These are phyloP conservation scores for Colletotrichum aenigma DNA, from an alignment of 2,329 filamentous ascomycete species.

Conservation along the genomic window DNA sequence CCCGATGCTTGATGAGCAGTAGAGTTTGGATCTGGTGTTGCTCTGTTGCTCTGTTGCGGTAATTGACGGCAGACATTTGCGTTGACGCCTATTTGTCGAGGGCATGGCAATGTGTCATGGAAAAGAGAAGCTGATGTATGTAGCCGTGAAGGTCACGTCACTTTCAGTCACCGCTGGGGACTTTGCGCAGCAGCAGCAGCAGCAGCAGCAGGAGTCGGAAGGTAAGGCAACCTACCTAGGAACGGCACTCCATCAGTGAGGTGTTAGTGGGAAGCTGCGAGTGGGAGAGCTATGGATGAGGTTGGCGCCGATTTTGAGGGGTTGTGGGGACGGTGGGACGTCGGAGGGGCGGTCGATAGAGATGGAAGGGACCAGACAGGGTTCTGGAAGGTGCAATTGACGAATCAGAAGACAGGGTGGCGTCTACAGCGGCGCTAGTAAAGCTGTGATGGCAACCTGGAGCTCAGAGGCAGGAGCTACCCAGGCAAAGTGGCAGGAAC, in stretches of 20 bases:
- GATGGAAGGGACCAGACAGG: neutral
- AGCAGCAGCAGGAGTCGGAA: neutral
- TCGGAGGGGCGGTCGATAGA: neutral
- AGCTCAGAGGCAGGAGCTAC: neutral
- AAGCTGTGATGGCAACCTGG: neutral
- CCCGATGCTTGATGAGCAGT: neutral
- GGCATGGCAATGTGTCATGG: neutral
- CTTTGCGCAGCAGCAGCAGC: neutral
- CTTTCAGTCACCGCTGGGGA: neutral
- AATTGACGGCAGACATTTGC: neutral
- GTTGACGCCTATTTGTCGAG: neutral
- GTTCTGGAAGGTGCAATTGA: constrained; percentile 13
- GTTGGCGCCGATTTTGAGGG: neutral
- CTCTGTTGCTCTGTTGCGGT: neutral
- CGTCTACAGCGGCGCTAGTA: constrained; percentile 3
- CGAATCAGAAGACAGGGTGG: constrained; percentile 3
- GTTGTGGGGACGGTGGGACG: neutral
- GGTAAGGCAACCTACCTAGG: neutral
- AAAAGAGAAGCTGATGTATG: neutral
- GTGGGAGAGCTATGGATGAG: neutral
- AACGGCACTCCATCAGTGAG: too few relatives aligned
- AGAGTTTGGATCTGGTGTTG: neutral
- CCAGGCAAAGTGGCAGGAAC: neutral
- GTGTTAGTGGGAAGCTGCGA: neutral
- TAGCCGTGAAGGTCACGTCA: neutral